phyloP scores from a whole-genome alignment of 1,284 basidiomycete genomes.

The Xerocomus amazonicus region DNA sequence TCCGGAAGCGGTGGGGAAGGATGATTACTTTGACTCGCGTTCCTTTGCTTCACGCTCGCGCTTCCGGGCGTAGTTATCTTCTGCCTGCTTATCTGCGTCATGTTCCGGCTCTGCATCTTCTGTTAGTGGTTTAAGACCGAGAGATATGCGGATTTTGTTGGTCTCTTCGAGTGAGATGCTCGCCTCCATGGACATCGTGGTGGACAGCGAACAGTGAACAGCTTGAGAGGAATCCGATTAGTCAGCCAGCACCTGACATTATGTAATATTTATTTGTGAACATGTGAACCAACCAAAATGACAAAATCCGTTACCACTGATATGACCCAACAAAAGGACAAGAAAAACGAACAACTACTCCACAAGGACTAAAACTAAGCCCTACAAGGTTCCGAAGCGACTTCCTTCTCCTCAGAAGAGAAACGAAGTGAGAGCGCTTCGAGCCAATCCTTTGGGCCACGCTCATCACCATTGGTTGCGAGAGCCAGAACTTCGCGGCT shows the following conservation, averaged over 20 bases:
- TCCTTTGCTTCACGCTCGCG: conserved; percentile 70
- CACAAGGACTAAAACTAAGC: too few relatives aligned
- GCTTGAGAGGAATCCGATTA: too few relatives aligned
- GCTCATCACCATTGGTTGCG: conserved; percentile 3
- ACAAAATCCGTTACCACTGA: too few relatives aligned
- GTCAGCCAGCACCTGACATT: conserved; percentile 14
- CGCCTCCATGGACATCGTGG: conserved; percentile 70
- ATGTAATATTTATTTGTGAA: too few relatives aligned
- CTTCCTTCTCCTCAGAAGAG: conserved; percentile 1
- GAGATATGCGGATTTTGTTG: conserved; percentile 92
- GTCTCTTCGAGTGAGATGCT: conserved; percentile 96
- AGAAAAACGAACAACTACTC: too few relatives aligned
- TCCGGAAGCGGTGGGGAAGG: conserved; percentile 9
- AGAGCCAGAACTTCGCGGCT: conserved; percentile 6
- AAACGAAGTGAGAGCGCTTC: conserved; percentile 18
- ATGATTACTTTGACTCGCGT: conserved; percentile 68
- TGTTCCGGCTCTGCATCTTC: conserved; percentile 66
- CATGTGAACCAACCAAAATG: too few relatives aligned
- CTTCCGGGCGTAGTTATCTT: conserved; percentile 77
- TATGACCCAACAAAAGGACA: too few relatives aligned
- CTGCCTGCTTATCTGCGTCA: conserved; percentile 76
- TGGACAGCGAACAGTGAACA: too few relatives aligned
- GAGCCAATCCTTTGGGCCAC: conserved; percentile 15
- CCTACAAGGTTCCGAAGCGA: too few relatives aligned
- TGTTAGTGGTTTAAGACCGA: conserved; percentile 92